Evolutionary conservation across 2,329 filamentous ascomycete genomes (phyloP).

Genomic region (Xylariaceae sp.): DNA sequence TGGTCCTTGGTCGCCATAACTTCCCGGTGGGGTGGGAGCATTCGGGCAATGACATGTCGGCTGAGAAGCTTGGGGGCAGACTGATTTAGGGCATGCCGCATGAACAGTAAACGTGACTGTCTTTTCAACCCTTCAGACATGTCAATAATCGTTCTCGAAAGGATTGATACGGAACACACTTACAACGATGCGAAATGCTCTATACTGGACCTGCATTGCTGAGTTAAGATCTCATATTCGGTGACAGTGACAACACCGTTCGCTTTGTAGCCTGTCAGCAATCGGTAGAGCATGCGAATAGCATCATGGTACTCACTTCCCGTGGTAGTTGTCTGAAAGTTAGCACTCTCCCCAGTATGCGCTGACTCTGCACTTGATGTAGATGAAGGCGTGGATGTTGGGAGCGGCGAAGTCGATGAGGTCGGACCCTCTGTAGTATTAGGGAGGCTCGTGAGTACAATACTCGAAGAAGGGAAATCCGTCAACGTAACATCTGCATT

Average conservation of each 20-base stretch:
- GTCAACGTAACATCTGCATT: constrained; percentile 13
- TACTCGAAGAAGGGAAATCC: constrained; percentile 5
- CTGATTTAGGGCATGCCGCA: constrained; percentile 17
- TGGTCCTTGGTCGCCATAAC: constrained; percentile 27
- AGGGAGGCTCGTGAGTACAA: neutral
- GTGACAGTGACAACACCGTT: constrained; percentile 18
- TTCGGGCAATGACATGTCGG: constrained; percentile 22
- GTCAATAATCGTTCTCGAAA: neutral
- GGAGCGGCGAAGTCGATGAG: neutral
- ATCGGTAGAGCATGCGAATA: neutral
- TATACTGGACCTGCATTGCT: constrained; percentile 4
- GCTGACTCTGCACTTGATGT: neutral
- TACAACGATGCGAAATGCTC: constrained; percentile 1
- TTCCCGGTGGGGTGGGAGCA: constrained; percentile 14
- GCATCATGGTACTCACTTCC: constrained; percentile 16
- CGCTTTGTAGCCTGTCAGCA: constrained; percentile 12
- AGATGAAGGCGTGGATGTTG: no score
- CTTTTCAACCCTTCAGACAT: neutral
- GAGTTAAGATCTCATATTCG: constrained; percentile 9
- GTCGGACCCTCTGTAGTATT: neutral
- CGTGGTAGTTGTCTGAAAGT: constrained; percentile 8
- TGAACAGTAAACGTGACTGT: constrained; percentile 17
- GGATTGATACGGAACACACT: neutral
- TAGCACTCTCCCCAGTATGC: constrained; percentile 5
- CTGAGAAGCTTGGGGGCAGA: constrained; percentile 14